Evolutionary conservation across 1,139 yeast species (phyloP).

Genomic region (Kazachstania sp.): DNA sequence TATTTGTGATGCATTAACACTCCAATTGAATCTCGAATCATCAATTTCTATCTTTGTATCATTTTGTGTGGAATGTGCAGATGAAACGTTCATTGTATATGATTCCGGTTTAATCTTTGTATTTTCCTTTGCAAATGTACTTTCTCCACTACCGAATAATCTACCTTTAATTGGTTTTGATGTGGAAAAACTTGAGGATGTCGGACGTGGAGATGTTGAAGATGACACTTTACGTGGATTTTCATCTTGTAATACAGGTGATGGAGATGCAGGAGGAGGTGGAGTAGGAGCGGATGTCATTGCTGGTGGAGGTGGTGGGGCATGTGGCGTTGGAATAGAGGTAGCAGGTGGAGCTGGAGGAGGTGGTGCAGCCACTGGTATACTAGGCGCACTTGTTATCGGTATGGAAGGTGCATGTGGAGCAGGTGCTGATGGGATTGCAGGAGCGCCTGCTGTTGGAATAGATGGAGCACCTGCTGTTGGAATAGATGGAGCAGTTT

Average conservation of each 20-base stretch:
- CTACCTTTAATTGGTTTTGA: conserved; percentile 26
- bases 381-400: conserved; percentile 5
- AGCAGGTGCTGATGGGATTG: conserved; percentile 8
- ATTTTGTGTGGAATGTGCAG: not conserved
- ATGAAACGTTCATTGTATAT: conserved; percentile 7
- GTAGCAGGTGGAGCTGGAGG: conserved; percentile 9
- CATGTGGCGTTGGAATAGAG: conserved; percentile 1
- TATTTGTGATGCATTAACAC: conserved; percentile 49
- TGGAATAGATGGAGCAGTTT: conserved; percentile 11
- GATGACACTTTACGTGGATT: not conserved
- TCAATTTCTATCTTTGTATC: conserved; percentile 44
- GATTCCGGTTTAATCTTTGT: conserved; percentile 10
- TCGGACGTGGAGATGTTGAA: conserved; percentile 12
- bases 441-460: conserved; percentile 9
- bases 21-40: conserved; percentile 67
- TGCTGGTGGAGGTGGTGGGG: conserved; percentile 10
- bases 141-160: conserved; percentile 25
- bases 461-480: conserved; percentile 13
- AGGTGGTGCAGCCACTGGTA: conserved; percentile 13
- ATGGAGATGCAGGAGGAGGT: conserved; percentile 20
- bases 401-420: conserved; percentile 6
- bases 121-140: conserved; percentile 8
- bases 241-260: conserved; percentile 7
- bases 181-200: conserved; percentile 15
- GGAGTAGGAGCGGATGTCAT: conserved; percentile 20